A percentile compares a stretch with the other conserved stretches of the same genome.
Conservation (phyloP, 305 asterid genomes). For the Fraxinus angustifolia region DNA sequence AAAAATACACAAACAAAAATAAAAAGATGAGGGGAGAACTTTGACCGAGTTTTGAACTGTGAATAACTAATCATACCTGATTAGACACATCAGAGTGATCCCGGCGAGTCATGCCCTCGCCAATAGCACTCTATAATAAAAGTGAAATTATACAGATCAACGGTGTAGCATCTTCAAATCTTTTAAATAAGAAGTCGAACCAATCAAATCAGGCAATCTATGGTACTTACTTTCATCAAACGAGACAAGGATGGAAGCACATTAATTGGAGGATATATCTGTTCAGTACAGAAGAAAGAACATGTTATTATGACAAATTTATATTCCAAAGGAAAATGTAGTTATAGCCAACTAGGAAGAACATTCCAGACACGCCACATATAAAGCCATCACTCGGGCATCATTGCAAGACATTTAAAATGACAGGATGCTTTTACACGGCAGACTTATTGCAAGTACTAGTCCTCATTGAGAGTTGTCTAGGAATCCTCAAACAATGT, state of each 20-base stretch:
- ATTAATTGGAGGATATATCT: conserved; percentile 97
- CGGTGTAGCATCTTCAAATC: background rate
- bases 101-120: conserved; percentile 97
- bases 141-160: background rate
- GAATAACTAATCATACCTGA: conserved; percentile 47
- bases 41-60: background rate
- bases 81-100: conserved; percentile 97
- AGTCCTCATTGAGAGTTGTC: background rate
- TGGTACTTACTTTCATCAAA: conserved; percentile 77
- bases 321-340: background rate
- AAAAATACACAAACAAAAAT: background rate
- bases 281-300: conserved; percentile 20
- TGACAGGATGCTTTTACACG: background rate
- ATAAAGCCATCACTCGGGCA: background rate
- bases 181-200: background rate
- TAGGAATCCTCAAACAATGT: background rate
- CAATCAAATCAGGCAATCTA: background rate
- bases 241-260: conserved; percentile 98
- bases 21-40: background rate
- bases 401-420: background rate
- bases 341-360: background rate
- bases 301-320: background rate
- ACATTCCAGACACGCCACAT: background rate
- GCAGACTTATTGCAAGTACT: background rate
- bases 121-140: conserved; percentile 86